Base-by-base conservation (phyloP, 164 flowering plant genomes). In the Vitis labrusca region DNA sequence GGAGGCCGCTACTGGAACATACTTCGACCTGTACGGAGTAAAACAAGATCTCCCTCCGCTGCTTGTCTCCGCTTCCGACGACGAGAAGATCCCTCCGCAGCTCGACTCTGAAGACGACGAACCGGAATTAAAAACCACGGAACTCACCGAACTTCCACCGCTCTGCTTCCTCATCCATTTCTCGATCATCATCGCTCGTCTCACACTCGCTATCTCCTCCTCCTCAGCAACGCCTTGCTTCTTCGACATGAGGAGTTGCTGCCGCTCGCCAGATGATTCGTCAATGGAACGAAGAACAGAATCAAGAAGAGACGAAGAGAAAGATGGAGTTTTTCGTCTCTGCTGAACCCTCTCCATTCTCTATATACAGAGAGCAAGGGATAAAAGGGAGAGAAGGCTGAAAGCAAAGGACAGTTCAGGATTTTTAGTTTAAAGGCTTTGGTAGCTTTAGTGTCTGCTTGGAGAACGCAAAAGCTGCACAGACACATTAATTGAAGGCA, bases 301-400 rank as follows among this genome's bases (percentile, higher is more conserved):
- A 48, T 81, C 84, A n/a, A 81, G 79, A 4, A 81, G 77, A 32
- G 81, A 59, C 11, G 84, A 77, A 54, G 84, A 81, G 71, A 81
- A 81, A 61, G 84, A 81, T 48, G 84, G 79, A 27, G 79, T 72
- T 52, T 76, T 77, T 58, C 77, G 77, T 58, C 81, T 69, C 10
- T 77, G 78, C 50, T 72, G 74, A 10, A 71, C 70, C 62, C 14
- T 54, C 14, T 66, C 7, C 72, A 62, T 74, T 47, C 11, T 68
- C 9, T 23, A 7, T 32, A 27, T 12, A 37, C 19, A 52, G 66
- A 9, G 30, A 61, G 30, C 2, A 2, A 50, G 16, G 48, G 48
- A 56, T 58, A 47, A n/a, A 27, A 10, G 23, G 9, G 55, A n/a
- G 57, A 37, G 53, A 15, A 19, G 61, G 19, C 64, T 19, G 49